Conservation (phyloP, 2,329 filamentous ascomycete species). For the Epichloe scottii region DNA sequence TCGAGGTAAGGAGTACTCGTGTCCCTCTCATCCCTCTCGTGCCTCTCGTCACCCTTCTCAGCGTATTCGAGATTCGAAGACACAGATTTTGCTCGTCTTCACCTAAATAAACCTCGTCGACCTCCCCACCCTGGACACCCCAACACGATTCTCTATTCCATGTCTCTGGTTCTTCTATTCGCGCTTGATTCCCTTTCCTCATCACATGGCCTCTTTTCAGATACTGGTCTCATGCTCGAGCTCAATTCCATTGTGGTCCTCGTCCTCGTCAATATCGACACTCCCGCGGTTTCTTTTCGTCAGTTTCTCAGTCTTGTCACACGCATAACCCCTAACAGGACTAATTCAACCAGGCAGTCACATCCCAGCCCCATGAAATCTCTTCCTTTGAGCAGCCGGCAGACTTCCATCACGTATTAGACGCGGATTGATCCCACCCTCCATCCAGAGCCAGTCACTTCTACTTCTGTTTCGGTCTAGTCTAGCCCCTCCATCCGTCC, state of each 20-base stretch:
- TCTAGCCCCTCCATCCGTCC: neutral
- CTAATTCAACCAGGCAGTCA: neutral
- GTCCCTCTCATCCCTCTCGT: neutral
- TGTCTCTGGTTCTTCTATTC: neutral
- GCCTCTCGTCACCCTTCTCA: neutral
- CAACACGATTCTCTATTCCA: neutral
- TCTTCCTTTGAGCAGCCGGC: neutral
- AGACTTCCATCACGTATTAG: slow-evolving; percentile 8
- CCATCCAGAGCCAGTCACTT: slow-evolving; percentile 1
- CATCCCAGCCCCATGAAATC: slow-evolving; percentile 3
- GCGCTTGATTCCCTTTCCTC: neutral
- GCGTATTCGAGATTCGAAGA: neutral
- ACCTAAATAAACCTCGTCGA: slow-evolving; percentile 4
- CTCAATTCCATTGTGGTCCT: neutral
- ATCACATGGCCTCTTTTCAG: neutral
- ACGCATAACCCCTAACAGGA: neutral
- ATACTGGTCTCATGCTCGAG: neutral
- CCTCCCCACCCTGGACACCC: neutral
- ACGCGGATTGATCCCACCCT: slow-evolving; percentile 4
- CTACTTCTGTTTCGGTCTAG: slow-evolving; percentile 1
- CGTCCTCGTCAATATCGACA: neutral
- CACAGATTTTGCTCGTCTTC: neutral
- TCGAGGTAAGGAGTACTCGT: slow-evolving; percentile 1
- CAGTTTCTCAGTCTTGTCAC: neutral
- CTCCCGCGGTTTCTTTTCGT: neutral